phyloP scores from a whole-genome alignment of 192 early-diverging fungal species.

The Spizellomyces sp. region DNA sequence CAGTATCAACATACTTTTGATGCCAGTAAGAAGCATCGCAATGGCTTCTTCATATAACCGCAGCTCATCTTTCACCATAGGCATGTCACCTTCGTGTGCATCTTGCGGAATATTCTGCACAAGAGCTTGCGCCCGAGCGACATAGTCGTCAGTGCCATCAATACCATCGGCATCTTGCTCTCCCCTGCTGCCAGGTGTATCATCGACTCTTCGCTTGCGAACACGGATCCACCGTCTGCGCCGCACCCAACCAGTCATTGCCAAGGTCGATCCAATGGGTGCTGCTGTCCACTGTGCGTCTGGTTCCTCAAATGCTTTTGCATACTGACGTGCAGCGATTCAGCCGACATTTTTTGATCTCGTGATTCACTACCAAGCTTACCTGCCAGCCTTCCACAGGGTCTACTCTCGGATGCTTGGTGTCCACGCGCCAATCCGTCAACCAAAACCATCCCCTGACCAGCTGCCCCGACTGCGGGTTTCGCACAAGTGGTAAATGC shows the following conservation, averaged over 20 bases:
- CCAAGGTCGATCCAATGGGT: slow-evolving; percentile 17
- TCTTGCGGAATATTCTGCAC: slow-evolving; percentile 17
- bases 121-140: slow-evolving; percentile 26
- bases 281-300: slow-evolving; percentile 53
- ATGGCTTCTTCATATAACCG: slow-evolving; percentile 60
- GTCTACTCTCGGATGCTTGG: slow-evolving; percentile 59
- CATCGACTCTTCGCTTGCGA: slow-evolving; percentile 68
- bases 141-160: slow-evolving; percentile 27
- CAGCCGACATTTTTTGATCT: slow-evolving; percentile 10
- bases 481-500: slow-evolving; percentile 42
- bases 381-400: slow-evolving; percentile 69
- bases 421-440: slow-evolving; percentile 78
- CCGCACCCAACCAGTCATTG: slow-evolving; percentile 61
- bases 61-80: slow-evolving; percentile 33
- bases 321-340: slow-evolving; percentile 8
- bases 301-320: slow-evolving; percentile 19
- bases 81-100: background rate
- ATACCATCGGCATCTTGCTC: too few relatives aligned
- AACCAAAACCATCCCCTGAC: slow-evolving; percentile 75
- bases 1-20: slow-evolving; percentile 57
- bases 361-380: slow-evolving; percentile 57
- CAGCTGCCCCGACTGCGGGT: slow-evolving; percentile 10
- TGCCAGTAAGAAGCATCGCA: slow-evolving; percentile 60
- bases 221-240: slow-evolving; percentile 77
- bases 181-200: too few relatives aligned